Evolutionary conservation across 768 basidiomycete species (phyloP).

Genomic region (Lepiota brunneoincarnata): DNA sequence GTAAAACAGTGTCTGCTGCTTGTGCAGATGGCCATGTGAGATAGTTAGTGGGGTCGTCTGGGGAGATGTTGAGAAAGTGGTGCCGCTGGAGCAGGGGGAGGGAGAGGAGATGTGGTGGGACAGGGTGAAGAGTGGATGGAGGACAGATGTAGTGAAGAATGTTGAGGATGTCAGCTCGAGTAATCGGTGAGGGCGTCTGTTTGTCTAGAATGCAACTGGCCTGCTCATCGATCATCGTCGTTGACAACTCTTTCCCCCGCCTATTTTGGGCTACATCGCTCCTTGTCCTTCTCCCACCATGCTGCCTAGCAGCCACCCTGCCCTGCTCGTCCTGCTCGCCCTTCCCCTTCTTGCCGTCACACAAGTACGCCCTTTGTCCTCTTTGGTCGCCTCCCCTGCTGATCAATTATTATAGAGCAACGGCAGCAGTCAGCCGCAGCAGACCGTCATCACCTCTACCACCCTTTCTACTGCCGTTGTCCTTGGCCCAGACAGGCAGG

Average conservation of each 20-base stretch:
- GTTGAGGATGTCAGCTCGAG: slow-evolving; percentile 38
- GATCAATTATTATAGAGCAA: slow-evolving; percentile 1
- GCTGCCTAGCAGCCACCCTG: slow-evolving; percentile 29
- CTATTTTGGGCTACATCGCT: slow-evolving; percentile 25
- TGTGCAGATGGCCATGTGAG: slow-evolving; percentile 61
- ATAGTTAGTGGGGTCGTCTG: slow-evolving; percentile 51
- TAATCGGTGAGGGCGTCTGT: slow-evolving; percentile 17
- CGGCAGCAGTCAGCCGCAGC: slow-evolving; percentile 13
- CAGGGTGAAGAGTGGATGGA: slow-evolving; percentile 32
- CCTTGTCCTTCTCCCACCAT: slow-evolving; percentile 23
- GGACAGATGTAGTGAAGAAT: slow-evolving; percentile 59
- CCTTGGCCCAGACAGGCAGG: slow-evolving; percentile 37
- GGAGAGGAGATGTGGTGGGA: slow-evolving; percentile 65
- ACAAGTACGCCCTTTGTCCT: slow-evolving; percentile 31
- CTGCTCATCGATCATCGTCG: slow-evolving; percentile 16
- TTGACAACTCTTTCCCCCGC: slow-evolving; percentile 16
- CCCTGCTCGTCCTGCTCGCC: slow-evolving; percentile 34
- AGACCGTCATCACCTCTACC: slow-evolving; percentile 38
- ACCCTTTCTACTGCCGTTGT: slow-evolving; percentile 34
- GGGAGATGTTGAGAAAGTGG: slow-evolving; percentile 55
- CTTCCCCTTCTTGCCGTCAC: slow-evolving; percentile 40
- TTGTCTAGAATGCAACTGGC: neutral
- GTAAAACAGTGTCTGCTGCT: slow-evolving; percentile 34
- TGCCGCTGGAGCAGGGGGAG: slow-evolving; percentile 59
- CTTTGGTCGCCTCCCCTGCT: neutral